These are phyloP conservation scores for Austroboletus festivus DNA, from an alignment of 768 basidiomycete species.

Conservation along the genomic window DNA sequence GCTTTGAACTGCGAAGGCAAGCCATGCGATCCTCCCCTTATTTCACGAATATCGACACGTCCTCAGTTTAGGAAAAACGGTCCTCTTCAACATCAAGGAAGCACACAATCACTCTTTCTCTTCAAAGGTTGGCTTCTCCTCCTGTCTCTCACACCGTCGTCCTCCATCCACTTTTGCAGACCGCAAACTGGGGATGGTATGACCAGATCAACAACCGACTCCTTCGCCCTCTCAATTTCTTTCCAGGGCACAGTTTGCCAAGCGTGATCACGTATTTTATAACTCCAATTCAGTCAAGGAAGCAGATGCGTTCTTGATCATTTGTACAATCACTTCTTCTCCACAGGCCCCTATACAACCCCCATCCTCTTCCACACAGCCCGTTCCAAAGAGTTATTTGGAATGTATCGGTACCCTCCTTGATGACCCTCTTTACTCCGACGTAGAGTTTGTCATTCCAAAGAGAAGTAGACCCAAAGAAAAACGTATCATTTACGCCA, in stretches of 20 bases:
- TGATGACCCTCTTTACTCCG: slow-evolving; percentile 81
- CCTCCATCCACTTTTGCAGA: slow-evolving; percentile 38
- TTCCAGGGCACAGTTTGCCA: slow-evolving; percentile 73
- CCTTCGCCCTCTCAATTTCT: slow-evolving; percentile 1
- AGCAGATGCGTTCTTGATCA: slow-evolving; percentile 69
- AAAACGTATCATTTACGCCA: slow-evolving; percentile 58
- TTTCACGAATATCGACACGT: background rate
- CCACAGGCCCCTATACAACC: slow-evolving; percentile 48
- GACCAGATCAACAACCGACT: slow-evolving; percentile 2
- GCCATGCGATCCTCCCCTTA: background rate
- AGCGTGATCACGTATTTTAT: slow-evolving; percentile 68
- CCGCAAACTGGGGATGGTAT: slow-evolving; percentile 88
- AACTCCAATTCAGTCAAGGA: slow-evolving; percentile 47
- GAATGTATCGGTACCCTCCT: slow-evolving; percentile 71
- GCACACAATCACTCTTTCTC: slow-evolving; percentile 82
- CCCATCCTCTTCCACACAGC: slow-evolving; percentile 43
- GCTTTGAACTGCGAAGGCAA: slow-evolving; percentile 76
- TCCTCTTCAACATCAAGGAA: slow-evolving; percentile 66
- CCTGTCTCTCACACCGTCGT: background rate
- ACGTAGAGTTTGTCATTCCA: slow-evolving; percentile 78
- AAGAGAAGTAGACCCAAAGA: slow-evolving; percentile 37
- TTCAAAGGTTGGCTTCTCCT: slow-evolving; percentile 46
- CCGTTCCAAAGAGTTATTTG: slow-evolving; percentile 64
- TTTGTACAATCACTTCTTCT: slow-evolving; percentile 74
- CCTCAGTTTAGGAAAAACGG: slow-evolving; percentile 43